A percentile compares a stretch with the other conserved stretches of the same genome.
phyloP scores from a whole-genome alignment of 1,284 basidiomycete species.

The Ganoderma sinense region DNA sequence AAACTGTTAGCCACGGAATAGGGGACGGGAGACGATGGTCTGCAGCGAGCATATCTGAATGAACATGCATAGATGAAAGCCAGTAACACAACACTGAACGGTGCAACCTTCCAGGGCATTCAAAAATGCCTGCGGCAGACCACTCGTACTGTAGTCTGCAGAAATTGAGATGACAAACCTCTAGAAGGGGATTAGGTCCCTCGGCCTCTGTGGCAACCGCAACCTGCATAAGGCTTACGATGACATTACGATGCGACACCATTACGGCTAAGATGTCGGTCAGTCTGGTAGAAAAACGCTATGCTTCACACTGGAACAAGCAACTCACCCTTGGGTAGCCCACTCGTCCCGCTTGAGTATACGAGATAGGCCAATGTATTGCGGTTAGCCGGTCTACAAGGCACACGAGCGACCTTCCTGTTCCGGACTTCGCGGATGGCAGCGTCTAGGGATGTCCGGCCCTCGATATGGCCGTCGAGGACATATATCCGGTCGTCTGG shows the following conservation, averaged over 20 bases:
- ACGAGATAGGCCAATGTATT: constrained; percentile 75
- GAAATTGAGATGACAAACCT: constrained; percentile 8
- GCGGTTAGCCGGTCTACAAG: constrained; percentile 54
- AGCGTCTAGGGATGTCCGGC: constrained; percentile 52
- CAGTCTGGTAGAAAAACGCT: neutral
- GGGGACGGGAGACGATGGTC: neutral
- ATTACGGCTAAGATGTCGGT: constrained; percentile 60
- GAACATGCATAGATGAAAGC: neutral
- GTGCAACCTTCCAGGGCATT: neutral
- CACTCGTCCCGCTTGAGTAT: constrained; percentile 82
- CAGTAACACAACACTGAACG: neutral
- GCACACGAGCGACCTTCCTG: constrained; percentile 49
- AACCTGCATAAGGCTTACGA: constrained; percentile 55
- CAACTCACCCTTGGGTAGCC: constrained; percentile 72
- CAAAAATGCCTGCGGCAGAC: neutral
- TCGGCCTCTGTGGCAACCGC: constrained; percentile 40
- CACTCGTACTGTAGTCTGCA: neutral
- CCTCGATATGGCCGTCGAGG: constrained; percentile 51
- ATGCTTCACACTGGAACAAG: constrained; percentile 8
- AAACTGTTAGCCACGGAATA: neutral
- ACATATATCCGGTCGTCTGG: constrained; percentile 60
- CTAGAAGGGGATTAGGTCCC: constrained; percentile 7
- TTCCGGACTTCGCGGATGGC: constrained; percentile 51
- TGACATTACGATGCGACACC: constrained; percentile 77
- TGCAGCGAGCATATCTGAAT: neutral